phyloP scores from a whole-genome alignment of 2,329 filamentous ascomycete species.

The Polytolypa hystricis region DNA sequence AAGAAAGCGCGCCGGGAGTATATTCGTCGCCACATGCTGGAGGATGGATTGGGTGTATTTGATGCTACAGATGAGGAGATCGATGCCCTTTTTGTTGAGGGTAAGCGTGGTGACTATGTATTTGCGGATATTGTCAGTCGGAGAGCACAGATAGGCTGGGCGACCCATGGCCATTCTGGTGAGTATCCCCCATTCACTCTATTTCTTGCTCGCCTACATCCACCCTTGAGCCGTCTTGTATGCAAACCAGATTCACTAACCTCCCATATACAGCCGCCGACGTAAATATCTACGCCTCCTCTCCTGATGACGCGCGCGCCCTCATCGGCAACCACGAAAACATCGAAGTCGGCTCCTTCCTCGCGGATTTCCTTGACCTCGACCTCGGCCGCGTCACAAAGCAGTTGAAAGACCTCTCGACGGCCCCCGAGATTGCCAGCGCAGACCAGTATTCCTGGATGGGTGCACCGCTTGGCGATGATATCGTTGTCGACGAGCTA shows the following conservation, averaged over 20 bases:
- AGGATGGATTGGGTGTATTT: slow-evolving; percentile 61
- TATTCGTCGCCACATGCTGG: slow-evolving; percentile 57
- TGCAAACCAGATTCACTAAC: not conserved
- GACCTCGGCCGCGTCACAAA: slow-evolving; percentile 68
- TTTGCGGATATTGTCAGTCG: slow-evolving; percentile 81
- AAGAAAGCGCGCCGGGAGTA: slow-evolving; percentile 47
- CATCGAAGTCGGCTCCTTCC: slow-evolving; percentile 76
- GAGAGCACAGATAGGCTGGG: slow-evolving; percentile 85
- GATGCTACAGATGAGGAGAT: slow-evolving; percentile 66
- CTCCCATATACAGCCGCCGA: slow-evolving; percentile 57
- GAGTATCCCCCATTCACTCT: slow-evolving; percentile 10
- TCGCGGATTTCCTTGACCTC: slow-evolving; percentile 66
- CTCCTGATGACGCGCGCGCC: slow-evolving; percentile 48
- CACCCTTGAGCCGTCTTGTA: not conserved
- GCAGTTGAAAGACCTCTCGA: slow-evolving; percentile 46
- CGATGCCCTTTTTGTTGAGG: slow-evolving; percentile 46
- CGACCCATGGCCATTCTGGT: slow-evolving; percentile 76
- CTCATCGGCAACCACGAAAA: slow-evolving; percentile 88
- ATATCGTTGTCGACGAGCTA: slow-evolving; percentile 27
- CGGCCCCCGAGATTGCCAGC: slow-evolving; percentile 6
- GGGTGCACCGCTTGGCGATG: slow-evolving; percentile 28
- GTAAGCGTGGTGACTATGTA: slow-evolving; percentile 44
- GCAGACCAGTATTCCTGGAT: slow-evolving; percentile 25
- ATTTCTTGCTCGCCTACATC: too few relatives aligned
- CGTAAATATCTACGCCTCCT: slow-evolving; percentile 89